Evolutionary conservation across 2,329 filamentous ascomycete species (phyloP), one percentile per base, ranked within the genome.

Genomic region (Botryosphaeria dothidea): DNA sequence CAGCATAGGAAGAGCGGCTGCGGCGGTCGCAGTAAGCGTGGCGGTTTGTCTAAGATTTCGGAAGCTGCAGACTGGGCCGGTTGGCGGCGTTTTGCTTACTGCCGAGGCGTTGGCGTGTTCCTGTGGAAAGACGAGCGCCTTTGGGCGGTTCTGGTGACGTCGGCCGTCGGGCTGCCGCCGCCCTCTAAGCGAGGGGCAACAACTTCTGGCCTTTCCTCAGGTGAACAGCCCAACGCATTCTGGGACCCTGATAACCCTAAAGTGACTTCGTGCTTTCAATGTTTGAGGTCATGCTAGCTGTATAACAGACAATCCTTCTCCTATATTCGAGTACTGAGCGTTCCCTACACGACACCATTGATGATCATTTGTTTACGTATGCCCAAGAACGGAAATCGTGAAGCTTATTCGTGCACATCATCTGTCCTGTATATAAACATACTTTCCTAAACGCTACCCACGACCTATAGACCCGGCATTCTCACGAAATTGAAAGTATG

Each of bases 101-200:
- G 51, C 51, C 48, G 52, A 46, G 43, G 31, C 45, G 58, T 11
- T 34, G 31, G 31, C 31, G 31, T 34, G 52, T 9, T 31, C 21
- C 34, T 34, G n/a, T 52, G 29, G 57, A 51, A 62, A 56, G 61
- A 56, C 41, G 27, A 46, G 27, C 56, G 61, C 61, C 36, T 46
- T 64, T 52, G 60, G 48, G 60, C 60, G 60, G 58, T 25, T 34
- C 48, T 46, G 61, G 58, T 62, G 60, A 62, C 60, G 60, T 56
- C 60, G 60, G 36, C 54, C 45, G 25, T 58, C 56, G 56, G 56
- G 56, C 56, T 57, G n/a, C 34, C 52, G 52, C 52, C 36, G 52
- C 52, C 43, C 15, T 43, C 60, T 62, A 62, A 62, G 60, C 60
- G 60, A 62, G 46, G 60, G 46, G 46, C 60, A 62, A 62, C 52